Percentiles rank a stretch among this genome's conserved stretches.
These are phyloP conservation scores for Boletellus ananas DNA, from an alignment of 768 basidiomycete species.

Conservation along the genomic window DNA sequence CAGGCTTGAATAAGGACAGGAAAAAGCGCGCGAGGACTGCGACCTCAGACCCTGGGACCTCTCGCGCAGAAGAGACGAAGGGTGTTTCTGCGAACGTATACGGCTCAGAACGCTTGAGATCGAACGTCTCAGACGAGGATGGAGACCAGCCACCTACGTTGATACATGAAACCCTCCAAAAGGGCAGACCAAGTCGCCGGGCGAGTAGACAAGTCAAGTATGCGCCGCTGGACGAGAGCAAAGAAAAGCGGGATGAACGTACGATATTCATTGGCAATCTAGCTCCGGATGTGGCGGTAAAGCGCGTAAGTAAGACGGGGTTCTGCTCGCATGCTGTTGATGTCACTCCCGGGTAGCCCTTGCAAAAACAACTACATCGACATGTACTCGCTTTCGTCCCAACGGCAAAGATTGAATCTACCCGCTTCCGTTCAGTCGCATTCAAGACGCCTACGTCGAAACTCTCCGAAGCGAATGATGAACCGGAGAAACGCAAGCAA, in stretches of 20 bases:
- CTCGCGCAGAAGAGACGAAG: not conserved
- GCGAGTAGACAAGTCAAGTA: conserved; percentile 40
- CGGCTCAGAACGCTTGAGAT: conserved; percentile 19
- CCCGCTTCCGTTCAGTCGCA: conserved; percentile 90
- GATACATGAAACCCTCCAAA: conserved; percentile 61
- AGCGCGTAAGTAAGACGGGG: conserved; percentile 50
- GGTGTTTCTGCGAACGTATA: conserved; percentile 22
- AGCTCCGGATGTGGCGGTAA: conserved; percentile 68
- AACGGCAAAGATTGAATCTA: conserved; percentile 81
- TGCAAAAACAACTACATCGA: conserved; percentile 70
- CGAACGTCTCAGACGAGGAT: conserved; percentile 25
- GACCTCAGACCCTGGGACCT: not conserved
- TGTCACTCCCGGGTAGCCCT: conserved; percentile 44
- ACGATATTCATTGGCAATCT: conserved; percentile 94
- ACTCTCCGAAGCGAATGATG: conserved; percentile 40
- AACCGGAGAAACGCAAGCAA: conserved; percentile 28
- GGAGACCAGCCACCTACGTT: conserved; percentile 35
- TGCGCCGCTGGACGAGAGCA: conserved; percentile 66
- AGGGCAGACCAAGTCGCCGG: conserved; percentile 25
- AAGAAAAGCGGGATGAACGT: conserved; percentile 67
- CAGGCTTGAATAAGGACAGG: conserved; percentile 13
- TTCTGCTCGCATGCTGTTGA: not conserved
- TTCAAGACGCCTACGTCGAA: conserved; percentile 80
- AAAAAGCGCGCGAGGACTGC: conserved; percentile 4
- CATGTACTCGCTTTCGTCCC: conserved; percentile 74